Base-by-base conservation (phyloP, 1,139 yeast genomes). In the Candida sp. region DNA sequence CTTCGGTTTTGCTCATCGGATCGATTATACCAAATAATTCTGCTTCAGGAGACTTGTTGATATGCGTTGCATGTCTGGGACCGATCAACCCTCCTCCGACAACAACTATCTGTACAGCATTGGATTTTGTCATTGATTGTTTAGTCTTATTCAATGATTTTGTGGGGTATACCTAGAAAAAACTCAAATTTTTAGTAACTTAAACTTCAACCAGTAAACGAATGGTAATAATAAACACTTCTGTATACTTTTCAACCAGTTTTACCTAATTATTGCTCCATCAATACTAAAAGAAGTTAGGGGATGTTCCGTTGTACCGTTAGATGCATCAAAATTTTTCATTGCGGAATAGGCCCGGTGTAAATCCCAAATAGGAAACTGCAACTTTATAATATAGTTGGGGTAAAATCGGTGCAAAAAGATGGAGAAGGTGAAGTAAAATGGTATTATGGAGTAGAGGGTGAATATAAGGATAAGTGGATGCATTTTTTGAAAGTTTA, bases 31-130 rank as follows among this genome's bases (percentile, higher is more conserved):
- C 76, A 49, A 68, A 63, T 8, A 70, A 53, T 19, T 56, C 56
- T 11, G 72, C 60, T 5, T 51, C 57, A 36, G 54, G 58, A 52
- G 46, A 61, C 7, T 43, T 39, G 9, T 45, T 41, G 21, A 70
- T 60, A 47, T 70, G 75, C 35, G 53, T 48, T 9, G 73, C 73
- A 51, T 70, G 76, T 38, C 76, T 60, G 5, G 75, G 75, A 0
- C 76, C 75, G 25, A 70, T 69, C 12, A 70, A 56, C 0, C 76
- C 76, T 4, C 73, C 73, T 4, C 75, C 75, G 5, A 66, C 57
- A 4, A 66, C 60, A 2, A 64, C 59, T 15, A 66, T 55, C 32
- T 50, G 52, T 5, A 61, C 27, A 19, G 48, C 36, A 9, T 42
- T 33, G 9, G 49, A 37, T 29, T 37, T 37, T 27, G 39, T 37